phyloP scores from a whole-genome alignment of 768 basidiomycete species.

The Suillus lakei region DNA sequence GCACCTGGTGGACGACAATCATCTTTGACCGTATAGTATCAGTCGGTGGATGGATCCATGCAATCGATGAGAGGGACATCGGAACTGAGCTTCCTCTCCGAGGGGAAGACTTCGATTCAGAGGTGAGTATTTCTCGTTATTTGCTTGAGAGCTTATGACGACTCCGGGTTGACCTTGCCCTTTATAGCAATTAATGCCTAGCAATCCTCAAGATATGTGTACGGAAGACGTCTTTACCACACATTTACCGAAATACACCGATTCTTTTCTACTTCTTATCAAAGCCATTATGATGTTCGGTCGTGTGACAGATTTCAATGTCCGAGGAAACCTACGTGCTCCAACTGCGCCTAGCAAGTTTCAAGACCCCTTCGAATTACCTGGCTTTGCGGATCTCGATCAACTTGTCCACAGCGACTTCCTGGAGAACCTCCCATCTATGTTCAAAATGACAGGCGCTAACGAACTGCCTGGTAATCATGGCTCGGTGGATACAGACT shows the following conservation, averaged over 20 bases:
- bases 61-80: conserved; percentile 81
- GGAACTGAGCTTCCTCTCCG: conserved; percentile 84
- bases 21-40: conserved; percentile 84
- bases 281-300: conserved; percentile 88
- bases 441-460: conserved; percentile 58
- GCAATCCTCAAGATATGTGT: conserved; percentile 77
- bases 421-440: conserved; percentile 69
- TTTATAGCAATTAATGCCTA: conserved; percentile 59
- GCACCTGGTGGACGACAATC: conserved; percentile 93
- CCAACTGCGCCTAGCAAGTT: conserved; percentile 70
- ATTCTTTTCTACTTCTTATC: conserved; percentile 80
- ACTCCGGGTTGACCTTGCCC: conserved; percentile 8
- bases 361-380: conserved; percentile 71
- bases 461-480: conserved; percentile 59
- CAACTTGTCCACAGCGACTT: conserved; percentile 69
- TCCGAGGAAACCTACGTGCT: conserved; percentile 71
- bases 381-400: conserved; percentile 74
- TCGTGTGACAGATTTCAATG: conserved; percentile 83
- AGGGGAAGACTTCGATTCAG: conserved; percentile 74
- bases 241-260: conserved; percentile 79
- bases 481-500: conserved; percentile 73
- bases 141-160: conserved; percentile 14
- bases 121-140: conserved; percentile 48
- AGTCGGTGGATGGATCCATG: conserved; percentile 86
- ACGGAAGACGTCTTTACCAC: conserved; percentile 66